A percentile compares a stretch with the other conserved stretches of the same genome.
phyloP scores from a whole-genome alignment of 345 rosid genomes.

The Camelina sativa region DNA sequence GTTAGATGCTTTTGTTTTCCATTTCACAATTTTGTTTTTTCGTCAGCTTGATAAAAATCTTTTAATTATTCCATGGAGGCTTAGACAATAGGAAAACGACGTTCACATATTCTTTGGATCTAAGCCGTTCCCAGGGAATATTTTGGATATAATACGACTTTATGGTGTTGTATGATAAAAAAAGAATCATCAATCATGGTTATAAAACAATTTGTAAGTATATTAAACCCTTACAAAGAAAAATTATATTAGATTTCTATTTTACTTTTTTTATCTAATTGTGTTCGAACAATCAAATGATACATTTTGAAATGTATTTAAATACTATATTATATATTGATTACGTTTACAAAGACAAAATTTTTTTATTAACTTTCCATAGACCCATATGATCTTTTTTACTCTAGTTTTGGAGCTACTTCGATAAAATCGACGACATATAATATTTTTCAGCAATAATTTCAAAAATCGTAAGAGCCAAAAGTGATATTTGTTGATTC shows the following conservation, averaged over 20 bases:
- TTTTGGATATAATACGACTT: conserved; percentile 36
- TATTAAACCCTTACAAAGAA: too few species aligned
- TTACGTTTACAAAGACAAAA: background rate
- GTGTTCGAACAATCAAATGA: background rate
- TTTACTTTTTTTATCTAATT: too few species aligned
- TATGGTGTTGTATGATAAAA: conserved; percentile 5
- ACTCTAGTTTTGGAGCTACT: conserved; percentile 22
- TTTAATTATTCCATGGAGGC: background rate
- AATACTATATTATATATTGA: background rate
- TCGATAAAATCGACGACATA: background rate
- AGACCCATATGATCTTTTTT: background rate
- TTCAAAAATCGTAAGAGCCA: conserved; percentile 34
- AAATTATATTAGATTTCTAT: too few species aligned
- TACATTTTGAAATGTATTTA: too few species aligned
- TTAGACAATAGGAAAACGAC: conserved; percentile 28
- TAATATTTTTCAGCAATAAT: conserved; percentile 1
- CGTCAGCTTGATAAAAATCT: conserved; percentile 33
- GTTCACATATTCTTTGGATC: conserved; percentile 45
- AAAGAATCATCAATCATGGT: conserved; percentile 27
- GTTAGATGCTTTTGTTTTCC: conserved; percentile 37
- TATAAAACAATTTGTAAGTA: background rate
- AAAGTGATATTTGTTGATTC: conserved; percentile 37
- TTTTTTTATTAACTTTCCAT: too few species aligned
- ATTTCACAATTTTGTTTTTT: conserved; percentile 23
- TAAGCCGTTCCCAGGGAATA: conserved; percentile 42